Evolutionary conservation across 1,139 yeast genomes (phyloP).

Genomic region (Candida frijolesensis): DNA sequence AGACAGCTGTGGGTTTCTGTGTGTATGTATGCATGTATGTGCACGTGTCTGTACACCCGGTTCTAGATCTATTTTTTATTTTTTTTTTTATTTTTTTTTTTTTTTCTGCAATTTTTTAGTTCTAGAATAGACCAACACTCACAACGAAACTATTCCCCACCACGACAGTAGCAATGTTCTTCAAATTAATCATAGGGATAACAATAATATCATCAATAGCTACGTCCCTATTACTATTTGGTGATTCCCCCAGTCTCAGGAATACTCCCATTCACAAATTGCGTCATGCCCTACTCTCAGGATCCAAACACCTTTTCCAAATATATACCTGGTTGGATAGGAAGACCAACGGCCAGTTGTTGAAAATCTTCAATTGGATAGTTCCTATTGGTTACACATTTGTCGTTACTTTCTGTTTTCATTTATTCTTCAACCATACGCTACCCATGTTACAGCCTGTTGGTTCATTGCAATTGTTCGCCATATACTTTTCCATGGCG

Average conservation of each 20-base stretch:
- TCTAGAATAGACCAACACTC: too few species aligned
- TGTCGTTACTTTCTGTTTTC: constrained; percentile 49
- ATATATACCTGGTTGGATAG: constrained; percentile 14
- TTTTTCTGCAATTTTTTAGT: background rate
- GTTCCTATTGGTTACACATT: constrained; percentile 53
- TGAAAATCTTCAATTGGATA: constrained; percentile 32
- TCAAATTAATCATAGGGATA: constrained; percentile 11
- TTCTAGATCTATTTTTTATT: too few species aligned
- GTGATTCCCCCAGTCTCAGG: constrained; percentile 54
- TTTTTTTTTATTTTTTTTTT: background rate
- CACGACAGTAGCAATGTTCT: constrained; percentile 9
- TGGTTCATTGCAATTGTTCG: constrained; percentile 21
- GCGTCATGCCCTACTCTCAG: constrained; percentile 14
- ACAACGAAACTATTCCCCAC: too few species aligned
- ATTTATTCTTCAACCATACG: constrained; percentile 46
- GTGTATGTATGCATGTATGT: too few species aligned
- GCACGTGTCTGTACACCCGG: too few species aligned
- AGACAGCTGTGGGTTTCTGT: too few species aligned
- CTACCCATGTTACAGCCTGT: constrained; percentile 27
- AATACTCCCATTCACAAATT: constrained; percentile 31
- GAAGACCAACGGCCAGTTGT: constrained; percentile 19
- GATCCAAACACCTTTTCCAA: constrained; percentile 3
- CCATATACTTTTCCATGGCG: constrained; percentile 26
- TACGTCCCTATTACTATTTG: constrained; percentile 42
- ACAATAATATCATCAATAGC: constrained; percentile 12